Base-by-base conservation (phyloP, 2,329 filamentous ascomycete genomes). In the Aspergillus sergii region DNA sequence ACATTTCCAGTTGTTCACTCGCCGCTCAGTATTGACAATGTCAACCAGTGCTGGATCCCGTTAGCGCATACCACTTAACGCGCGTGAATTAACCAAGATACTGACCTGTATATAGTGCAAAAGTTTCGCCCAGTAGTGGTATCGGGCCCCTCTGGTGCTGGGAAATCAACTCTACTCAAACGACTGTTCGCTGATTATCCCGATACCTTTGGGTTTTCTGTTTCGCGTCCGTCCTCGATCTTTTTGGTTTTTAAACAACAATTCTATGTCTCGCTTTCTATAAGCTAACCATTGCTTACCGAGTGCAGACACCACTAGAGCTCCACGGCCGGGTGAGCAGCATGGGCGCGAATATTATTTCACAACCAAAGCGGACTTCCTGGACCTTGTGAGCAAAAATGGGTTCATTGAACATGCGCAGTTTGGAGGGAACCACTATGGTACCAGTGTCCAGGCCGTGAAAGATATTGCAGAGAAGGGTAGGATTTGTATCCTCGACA, bases 341-440 rank as follows among this genome's bases (percentile, higher is more conserved):
- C 78, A 94, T 74, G 93, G 91, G 73, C 83, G 87, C 48, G 88
- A 96, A 79, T 97, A 97, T 84, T 87, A 93, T 83, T 96, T 90
- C 73, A 87, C 90, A 19, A 85, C 83, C 23, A 86, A 84, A 76
- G 85, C 86, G 11, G 83, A 84, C 3, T 96, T 96, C 74, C 81
- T 88, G 73, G 81, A 84, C 50, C 84, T 95, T 64, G 87, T 93
- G 60, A 82, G 78, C n/a, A 78, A 86, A 63, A 84, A 87, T 61
- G 91, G 89, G 12, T 97, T 97, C 78, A 89, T 97, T 66, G 94
- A 97, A 84, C 88, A 91, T 81, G 94, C 94, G 60, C 83, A 90
- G 76, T 97, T 97, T 77, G 89, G 93, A 46, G 89, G 88, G 60
- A 97, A 97, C 80, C 83, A 88, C 73, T 97, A 97, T 80, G 94